These are phyloP conservation scores for Acorus calamus DNA, from an alignment of 106 monocot species.

Conservation along the genomic window DNA sequence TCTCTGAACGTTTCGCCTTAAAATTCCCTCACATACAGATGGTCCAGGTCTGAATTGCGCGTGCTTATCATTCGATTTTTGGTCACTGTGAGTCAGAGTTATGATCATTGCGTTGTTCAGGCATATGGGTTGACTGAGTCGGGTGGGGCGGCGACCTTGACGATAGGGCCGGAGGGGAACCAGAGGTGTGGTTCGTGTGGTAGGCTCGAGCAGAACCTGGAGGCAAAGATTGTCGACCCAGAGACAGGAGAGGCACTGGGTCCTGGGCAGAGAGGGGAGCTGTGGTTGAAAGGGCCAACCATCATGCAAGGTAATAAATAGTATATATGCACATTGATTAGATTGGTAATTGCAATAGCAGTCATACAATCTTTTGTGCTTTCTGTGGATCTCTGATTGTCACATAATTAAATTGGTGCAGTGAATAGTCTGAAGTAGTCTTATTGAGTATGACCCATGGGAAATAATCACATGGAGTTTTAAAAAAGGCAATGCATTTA, in stretches of 20 bases:
- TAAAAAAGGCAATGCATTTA: constrained; percentile 33
- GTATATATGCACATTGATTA: not conserved
- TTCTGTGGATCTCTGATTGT: too few relatives aligned
- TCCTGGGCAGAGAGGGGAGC: constrained; percentile 3
- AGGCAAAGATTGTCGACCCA: constrained; percentile 5
- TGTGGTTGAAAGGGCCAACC: constrained; percentile 5
- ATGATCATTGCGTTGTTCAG: not conserved
- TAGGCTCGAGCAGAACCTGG: not conserved
- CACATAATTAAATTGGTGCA: too few relatives aligned
- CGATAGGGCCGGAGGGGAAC: constrained; percentile 1
- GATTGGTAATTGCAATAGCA: not conserved
- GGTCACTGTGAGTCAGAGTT: not conserved
- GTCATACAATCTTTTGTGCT: too few relatives aligned
- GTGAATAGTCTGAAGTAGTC: too few relatives aligned
- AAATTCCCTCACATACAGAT: not conserved
- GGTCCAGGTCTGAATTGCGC: not conserved
- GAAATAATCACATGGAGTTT: too few relatives aligned
- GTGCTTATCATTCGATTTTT: not conserved
- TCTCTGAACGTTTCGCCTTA: not conserved
- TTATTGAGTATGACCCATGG: too few relatives aligned
- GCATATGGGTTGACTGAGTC: constrained; percentile 14
- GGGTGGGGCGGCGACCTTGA: not conserved
- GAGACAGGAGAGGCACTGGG: not conserved
- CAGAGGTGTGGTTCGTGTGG: not conserved
- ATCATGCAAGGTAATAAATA: constrained; percentile 13